phyloP scores from a whole-genome alignment of 768 basidiomycete species.

The Cystobasidium ongulense region DNA sequence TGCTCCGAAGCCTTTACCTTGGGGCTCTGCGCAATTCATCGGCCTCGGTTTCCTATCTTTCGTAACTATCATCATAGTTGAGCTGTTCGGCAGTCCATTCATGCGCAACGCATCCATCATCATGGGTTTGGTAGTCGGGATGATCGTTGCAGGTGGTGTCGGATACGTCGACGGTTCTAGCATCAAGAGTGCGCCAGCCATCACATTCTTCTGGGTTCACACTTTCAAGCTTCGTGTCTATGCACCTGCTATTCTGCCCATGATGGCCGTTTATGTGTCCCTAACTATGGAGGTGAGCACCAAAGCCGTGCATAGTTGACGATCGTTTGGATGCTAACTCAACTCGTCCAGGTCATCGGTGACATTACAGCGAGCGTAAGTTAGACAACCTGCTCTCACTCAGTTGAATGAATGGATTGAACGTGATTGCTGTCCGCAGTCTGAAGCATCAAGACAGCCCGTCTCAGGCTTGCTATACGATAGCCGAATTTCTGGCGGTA shows the following conservation, averaged over 20 bases:
- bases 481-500: conserved; percentile 70
- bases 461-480: conserved; percentile 72
- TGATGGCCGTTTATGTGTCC: conserved; percentile 62
- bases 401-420: too few relatives aligned
- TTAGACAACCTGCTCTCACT: neutral
- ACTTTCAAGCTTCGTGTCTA: conserved; percentile 68
- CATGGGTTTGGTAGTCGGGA: conserved; percentile 36
- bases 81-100: conserved; percentile 77
- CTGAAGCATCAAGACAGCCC: conserved; percentile 67
- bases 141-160: conserved; percentile 68
- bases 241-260: conserved; percentile 59
- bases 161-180: conserved; percentile 65
- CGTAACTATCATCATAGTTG: conserved; percentile 64
- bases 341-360: conserved; percentile 54
- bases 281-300: conserved; percentile 59
- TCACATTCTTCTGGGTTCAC: conserved; percentile 59
- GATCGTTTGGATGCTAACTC: too few relatives aligned
- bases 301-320: too few relatives aligned
- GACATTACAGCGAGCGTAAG: conserved; percentile 52
- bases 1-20: conserved; percentile 64
- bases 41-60: conserved; percentile 81
- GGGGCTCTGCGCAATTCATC: conserved; percentile 75
- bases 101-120: conserved; percentile 55
- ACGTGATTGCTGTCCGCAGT: conserved; percentile 53
- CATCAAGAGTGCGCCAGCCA: conserved; percentile 61